These are phyloP conservation scores for Venustampulla echinocandica DNA, from an alignment of 495 filamentous ascomycete species.

Conservation along the genomic window DNA sequence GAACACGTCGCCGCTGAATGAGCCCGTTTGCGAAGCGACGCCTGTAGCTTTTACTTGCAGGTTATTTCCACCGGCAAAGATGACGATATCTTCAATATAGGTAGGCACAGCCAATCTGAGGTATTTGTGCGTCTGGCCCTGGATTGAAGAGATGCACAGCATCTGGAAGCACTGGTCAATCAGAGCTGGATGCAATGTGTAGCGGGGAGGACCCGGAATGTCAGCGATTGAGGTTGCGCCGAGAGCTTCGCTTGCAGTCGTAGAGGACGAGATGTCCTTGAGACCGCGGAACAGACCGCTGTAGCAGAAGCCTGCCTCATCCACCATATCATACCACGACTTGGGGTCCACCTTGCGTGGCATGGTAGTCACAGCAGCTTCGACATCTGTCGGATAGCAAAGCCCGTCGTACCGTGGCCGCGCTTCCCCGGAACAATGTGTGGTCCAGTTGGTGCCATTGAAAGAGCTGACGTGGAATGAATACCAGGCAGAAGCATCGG, in stretches of 20 bases:
- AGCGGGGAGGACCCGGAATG: constrained; percentile 20
- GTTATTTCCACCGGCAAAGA: no score
- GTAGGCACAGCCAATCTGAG: constrained; percentile 8
- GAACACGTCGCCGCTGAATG: no score
- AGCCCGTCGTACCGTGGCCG: constrained; percentile 10
- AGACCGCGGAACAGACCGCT: constrained; percentile 31
- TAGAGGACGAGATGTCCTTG: constrained; percentile 14
- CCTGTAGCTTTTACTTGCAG: no score
- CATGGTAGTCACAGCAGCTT: no score
- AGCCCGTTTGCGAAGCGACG: no score
- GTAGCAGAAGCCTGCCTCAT: constrained; percentile 22
- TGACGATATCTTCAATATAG: constrained; percentile 9
- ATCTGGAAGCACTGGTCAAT: constrained; percentile 6
- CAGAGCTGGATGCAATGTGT: constrained; percentile 12
- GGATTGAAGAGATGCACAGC: background rate
- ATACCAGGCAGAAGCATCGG: constrained; percentile 34
- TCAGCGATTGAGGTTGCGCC: background rate
- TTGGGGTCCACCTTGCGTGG: background rate
- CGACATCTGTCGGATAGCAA: background rate
- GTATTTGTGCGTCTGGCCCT: constrained; percentile 1
- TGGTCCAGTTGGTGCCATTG: constrained; percentile 6
- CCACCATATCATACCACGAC: constrained; percentile 20
- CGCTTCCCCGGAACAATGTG: constrained; percentile 11
- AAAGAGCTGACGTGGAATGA: constrained; percentile 28
- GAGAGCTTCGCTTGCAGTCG: constrained; percentile 2